Evolutionary conservation across 495 filamentous ascomycete species (phyloP).

Genomic region (Physcia stellaris): DNA sequence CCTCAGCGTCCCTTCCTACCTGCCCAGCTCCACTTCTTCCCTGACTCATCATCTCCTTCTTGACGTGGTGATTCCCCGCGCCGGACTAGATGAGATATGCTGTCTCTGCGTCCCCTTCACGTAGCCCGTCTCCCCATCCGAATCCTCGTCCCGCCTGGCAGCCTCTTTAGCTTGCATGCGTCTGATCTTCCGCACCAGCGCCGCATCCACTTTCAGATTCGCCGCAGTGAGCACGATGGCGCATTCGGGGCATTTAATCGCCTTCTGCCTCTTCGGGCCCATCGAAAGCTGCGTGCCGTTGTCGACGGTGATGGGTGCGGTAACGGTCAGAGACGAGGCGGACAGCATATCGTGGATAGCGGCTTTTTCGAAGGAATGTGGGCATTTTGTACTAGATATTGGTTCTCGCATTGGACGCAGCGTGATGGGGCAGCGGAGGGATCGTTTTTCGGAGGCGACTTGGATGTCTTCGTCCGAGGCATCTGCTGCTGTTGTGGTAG

Average conservation of each 20-base stretch:
- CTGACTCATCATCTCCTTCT: conserved; percentile 6
- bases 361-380: conserved; percentile 65
- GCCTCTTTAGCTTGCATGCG: conserved; percentile 11
- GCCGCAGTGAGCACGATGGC: conserved; percentile 23
- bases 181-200: conserved; percentile 27
- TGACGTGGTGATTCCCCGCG: conserved; percentile 1
- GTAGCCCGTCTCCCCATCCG: conserved; percentile 11
- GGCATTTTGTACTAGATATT: conserved; percentile 60
- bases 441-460: conserved; percentile 53
- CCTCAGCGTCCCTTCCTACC: neutral
- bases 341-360: conserved; percentile 56
- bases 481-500: conserved; percentile 13
- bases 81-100: conserved; percentile 11
- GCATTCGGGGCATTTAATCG: conserved; percentile 38
- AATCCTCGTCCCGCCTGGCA: conserved; percentile 25
- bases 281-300: too few species aligned
- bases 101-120: neutral
- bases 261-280: conserved; percentile 17
- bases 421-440: conserved; percentile 71
- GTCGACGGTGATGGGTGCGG: conserved; percentile 13
- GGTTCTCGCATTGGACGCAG: conserved; percentile 60
- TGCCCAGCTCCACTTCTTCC: conserved; percentile 6
- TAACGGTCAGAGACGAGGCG: conserved; percentile 11
- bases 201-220: conserved; percentile 30
- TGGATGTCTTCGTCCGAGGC: conserved; percentile 62